Evolutionary conservation across 441 rosid species (phyloP).

Genomic region (Eruca vesicaria): DNA sequence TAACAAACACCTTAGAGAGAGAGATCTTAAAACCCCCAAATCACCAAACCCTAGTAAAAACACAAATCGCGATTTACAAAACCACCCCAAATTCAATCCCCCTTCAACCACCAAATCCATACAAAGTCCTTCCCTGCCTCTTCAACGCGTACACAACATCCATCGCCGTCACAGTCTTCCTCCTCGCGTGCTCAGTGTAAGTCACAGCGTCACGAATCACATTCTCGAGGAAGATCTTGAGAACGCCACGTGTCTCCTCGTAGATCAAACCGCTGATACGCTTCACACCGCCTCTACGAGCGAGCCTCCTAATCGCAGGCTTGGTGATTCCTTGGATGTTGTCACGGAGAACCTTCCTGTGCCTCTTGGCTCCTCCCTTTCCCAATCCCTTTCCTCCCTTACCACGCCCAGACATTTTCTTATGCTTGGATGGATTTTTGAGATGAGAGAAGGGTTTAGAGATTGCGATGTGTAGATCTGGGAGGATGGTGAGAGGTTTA

Average conservation of each 20-base stretch:
- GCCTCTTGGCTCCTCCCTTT: slow-evolving; percentile 41
- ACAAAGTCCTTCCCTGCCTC: slow-evolving; percentile 39
- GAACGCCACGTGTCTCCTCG: slow-evolving; percentile 40
- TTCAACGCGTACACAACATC: slow-evolving; percentile 48
- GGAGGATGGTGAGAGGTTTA: slow-evolving; percentile 1
- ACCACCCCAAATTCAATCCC: neutral
- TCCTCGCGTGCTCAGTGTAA: slow-evolving; percentile 37
- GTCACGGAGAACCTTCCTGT: slow-evolving; percentile 35
- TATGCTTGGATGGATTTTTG: too few relatives aligned
- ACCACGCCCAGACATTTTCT: slow-evolving; percentile 29
- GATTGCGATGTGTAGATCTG: neutral
- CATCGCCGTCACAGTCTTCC: slow-evolving; percentile 47
- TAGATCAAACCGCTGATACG: slow-evolving; percentile 43
- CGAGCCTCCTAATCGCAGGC: slow-evolving; percentile 42
- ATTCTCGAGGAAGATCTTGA: slow-evolving; percentile 29
- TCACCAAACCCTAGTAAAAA: slow-evolving; percentile 7
- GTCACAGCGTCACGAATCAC: slow-evolving; percentile 31
- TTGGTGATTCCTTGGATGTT: slow-evolving; percentile 34
- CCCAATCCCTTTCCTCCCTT: slow-evolving; percentile 42
- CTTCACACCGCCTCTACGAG: slow-evolving; percentile 45
- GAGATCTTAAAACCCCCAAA: neutral
- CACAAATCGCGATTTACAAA: neutral
- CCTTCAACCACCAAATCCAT: slow-evolving; percentile 42
- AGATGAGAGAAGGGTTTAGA: neutral
- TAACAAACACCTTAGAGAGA: neutral